These are phyloP conservation scores for Russula sp. DNA, from an alignment of 768 basidiomycete species.

Conservation along the genomic window DNA sequence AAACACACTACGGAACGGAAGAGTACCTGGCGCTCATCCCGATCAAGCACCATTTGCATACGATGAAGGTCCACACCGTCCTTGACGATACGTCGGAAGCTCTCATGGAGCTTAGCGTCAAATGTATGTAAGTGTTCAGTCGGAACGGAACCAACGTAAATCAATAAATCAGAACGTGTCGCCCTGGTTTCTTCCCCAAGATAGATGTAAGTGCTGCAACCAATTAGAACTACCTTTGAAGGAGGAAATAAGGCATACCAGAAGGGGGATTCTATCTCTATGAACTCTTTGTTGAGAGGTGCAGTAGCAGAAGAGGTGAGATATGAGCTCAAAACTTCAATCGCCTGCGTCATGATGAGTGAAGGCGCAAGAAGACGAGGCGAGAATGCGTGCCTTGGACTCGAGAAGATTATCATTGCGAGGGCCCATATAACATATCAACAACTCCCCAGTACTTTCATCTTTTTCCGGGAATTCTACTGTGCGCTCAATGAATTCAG, in stretches of 20 bases:
- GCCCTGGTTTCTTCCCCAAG: conserved; percentile 74
- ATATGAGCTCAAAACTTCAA: conserved; percentile 83
- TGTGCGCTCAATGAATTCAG: conserved; percentile 46
- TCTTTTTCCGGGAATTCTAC: conserved; percentile 97
- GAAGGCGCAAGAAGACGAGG: neutral
- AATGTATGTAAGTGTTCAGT: conserved; percentile 70
- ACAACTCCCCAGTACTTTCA: conserved; percentile 86
- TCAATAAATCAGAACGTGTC: conserved; percentile 60
- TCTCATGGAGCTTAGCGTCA: conserved; percentile 55
- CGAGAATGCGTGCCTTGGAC: conserved; percentile 43
- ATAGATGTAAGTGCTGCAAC: conserved; percentile 70
- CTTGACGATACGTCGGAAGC: conserved; percentile 58
- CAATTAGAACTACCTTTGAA: conserved; percentile 4
- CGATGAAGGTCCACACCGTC: conserved; percentile 86
- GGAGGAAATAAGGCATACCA: conserved; percentile 45
- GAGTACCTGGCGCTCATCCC: conserved; percentile 78
- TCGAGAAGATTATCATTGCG: conserved; percentile 61
- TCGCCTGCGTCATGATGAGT: conserved; percentile 41
- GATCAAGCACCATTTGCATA: conserved; percentile 77
- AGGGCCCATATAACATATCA: conserved; percentile 75
- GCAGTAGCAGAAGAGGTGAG: conserved; percentile 79
- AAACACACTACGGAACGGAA: neutral
- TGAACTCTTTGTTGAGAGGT: conserved; percentile 82
- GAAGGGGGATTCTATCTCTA: conserved; percentile 84
- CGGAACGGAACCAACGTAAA: conserved; percentile 82